Evolutionary conservation across 345 rosid species (phyloP), one percentile per base, ranked within the genome.

Genomic region (Bruguiera parviflora): DNA sequence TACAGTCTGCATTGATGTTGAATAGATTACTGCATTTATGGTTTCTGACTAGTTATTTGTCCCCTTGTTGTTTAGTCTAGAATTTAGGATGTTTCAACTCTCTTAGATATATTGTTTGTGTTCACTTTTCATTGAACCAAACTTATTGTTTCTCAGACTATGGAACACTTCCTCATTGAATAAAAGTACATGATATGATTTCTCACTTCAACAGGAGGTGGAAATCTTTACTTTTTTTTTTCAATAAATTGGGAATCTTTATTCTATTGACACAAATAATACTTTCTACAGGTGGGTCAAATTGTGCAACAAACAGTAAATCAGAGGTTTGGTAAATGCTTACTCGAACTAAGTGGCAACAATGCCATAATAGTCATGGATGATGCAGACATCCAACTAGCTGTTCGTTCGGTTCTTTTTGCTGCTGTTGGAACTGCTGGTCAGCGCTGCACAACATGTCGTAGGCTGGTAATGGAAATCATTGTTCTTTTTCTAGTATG

Each of bases 381-480:
- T 75, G 98, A 92, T 67, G 97, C 99, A 8, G 94, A 92, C 77
- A 69, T 89, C 65, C 84, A 79, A 75, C 79, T 95, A 75, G 99
- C 99, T 62, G 89, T 82, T 64, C 91, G 96, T 25, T 88, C 99
- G 47, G 86, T 92, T 73, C 75, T 92, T 55, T 92, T 92, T 78
- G 99, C 97, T 62, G 94, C 99, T 49, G 99, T 92, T 62, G 99
- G 99, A 71, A 96, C 98, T 13, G 98, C 97, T 81, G 98, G 98
- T 53, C 99, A 92, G 67, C 92, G 99, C 69, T 92, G 97, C 87
- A 92, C 99, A 71, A 90, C 99, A 64, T 92, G 97, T 75, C 99
- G 98, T 78, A 84, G 99, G 75, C 99, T 95, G 98, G 98, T 95
- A 89, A 24, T 21, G 31, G 29, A 19, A 27, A 60, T n/a, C 19